Evolutionary conservation across 1,139 yeast species (phyloP).

Genomic region (Nadsonia starkeyi-henricii): DNA sequence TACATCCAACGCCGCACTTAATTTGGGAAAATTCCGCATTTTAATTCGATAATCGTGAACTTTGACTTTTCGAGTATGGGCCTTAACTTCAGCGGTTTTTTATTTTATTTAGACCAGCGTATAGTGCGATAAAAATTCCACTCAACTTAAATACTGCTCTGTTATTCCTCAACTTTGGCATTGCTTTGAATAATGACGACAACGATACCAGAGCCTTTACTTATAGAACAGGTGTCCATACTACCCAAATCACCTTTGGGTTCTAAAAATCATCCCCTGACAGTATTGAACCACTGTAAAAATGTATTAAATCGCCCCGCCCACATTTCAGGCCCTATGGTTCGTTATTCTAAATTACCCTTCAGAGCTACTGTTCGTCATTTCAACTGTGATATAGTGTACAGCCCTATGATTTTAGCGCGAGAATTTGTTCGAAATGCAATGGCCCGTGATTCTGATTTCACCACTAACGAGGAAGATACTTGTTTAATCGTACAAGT

Average conservation of each 20-base stretch:
- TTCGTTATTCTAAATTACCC: conserved; percentile 85
- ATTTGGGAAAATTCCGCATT: too few species aligned
- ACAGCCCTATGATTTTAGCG: conserved; percentile 93
- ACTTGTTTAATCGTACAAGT: conserved; percentile 74
- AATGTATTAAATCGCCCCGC: conserved; percentile 40
- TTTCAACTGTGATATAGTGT: conserved; percentile 67
- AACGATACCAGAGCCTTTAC: not conserved
- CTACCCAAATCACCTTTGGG: not conserved
- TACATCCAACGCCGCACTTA: too few species aligned
- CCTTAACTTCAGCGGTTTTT: too few species aligned
- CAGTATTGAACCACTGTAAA: not conserved
- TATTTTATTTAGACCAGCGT: too few species aligned
- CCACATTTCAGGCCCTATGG: conserved; percentile 92
- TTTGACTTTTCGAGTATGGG: too few species aligned
- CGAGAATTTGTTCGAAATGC: conserved; percentile 83
- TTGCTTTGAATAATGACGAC: not conserved
- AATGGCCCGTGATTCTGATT: conserved; percentile 70
- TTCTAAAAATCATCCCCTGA: not conserved
- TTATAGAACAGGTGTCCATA: not conserved
- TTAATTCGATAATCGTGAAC: too few species aligned
- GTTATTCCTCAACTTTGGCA: too few species aligned
- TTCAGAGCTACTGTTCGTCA: conserved; percentile 70
- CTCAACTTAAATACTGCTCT: too few species aligned
- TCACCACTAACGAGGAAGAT: conserved; percentile 61
- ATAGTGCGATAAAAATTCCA: too few species aligned